Base-by-base conservation (phyloP, 192 early-diverging fungal genomes). In the Rhizophlyctis rosea region DNA sequence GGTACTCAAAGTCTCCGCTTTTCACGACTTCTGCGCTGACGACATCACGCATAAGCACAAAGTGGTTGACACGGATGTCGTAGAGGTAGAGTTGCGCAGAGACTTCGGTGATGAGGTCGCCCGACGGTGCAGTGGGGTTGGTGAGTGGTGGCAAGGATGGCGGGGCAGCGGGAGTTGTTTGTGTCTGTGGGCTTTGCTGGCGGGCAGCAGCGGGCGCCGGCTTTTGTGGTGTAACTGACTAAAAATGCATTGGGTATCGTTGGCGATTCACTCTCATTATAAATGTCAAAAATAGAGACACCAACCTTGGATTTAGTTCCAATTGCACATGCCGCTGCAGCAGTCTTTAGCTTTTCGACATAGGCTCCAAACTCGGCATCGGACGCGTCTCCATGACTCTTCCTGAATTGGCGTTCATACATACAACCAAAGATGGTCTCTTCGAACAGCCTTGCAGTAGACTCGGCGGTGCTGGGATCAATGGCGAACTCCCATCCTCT, bases 51-150 rank as follows among this genome's bases (percentile, higher is more conserved):
- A 73, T 59, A 4, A 47, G 1, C 21, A 57, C 50, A 63, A 74
- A 74, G 61, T 70, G 44, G 57, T 73, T 28, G 55, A 73, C 52
- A 29, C 62, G 30, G 79, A 48, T 36, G 32, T 91, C 87, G 65
- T 87, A 92, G 9, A 90, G 61, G 67, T 86, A 84, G 31, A 94
- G 74, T 30, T 83, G 76, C 16, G 76, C 90, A 0, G 67, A 54
- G 14, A 73, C 75, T 2, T 75, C 67, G 1, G 75, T 72, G 4
- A 86, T 68, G 0, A 71, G 56, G 27, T 84, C 77, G 57, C 83
- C 83, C 1, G 64, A 61, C 0, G 76, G 77, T 25, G 69, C 70
- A 14, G 53, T 13, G 24, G 49, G 13, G 11, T 58, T 76, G 23
- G 57, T 24, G 21, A 34, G 29, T 4, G 49, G 25, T 3, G 69